A percentile compares a stretch with the other conserved stretches of the same genome.
Evolutionary conservation across 495 filamentous ascomycete species (phyloP).

Genomic region (Sordaria brevicollis): DNA sequence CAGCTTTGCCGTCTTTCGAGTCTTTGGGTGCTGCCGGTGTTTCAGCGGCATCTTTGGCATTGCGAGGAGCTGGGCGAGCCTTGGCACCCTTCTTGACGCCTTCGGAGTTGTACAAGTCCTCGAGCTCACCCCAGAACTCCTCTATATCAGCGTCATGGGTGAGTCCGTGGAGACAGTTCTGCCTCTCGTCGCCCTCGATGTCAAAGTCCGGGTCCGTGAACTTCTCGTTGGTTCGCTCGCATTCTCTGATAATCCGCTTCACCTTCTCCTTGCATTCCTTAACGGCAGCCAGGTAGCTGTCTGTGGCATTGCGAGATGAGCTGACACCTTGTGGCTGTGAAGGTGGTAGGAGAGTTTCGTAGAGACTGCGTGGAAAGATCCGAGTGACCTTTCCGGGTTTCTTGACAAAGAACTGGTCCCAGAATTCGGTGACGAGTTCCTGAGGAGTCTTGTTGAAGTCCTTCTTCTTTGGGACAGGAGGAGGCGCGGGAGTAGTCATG

Average conservation of each 20-base stretch:
- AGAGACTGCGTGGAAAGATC: conserved; percentile 22
- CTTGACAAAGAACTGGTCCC: conserved; percentile 21
- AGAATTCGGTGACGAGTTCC: conserved; percentile 19
- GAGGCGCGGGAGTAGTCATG: background rate
- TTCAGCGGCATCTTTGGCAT: conserved; percentile 3
- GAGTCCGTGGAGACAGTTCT: conserved; percentile 20
- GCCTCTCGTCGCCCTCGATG: conserved; percentile 47
- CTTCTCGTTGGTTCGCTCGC: conserved; percentile 62
- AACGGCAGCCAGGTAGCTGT: conserved; percentile 53
- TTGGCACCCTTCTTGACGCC: conserved; percentile 15
- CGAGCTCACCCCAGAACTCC: background rate
- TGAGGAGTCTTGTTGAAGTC: conserved; percentile 19
- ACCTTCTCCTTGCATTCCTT: conserved; percentile 55
- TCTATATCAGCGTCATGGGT: background rate
- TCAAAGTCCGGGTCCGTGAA: conserved; percentile 73
- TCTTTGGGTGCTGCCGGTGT: conserved; percentile 5
- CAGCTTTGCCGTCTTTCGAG: conserved; percentile 25
- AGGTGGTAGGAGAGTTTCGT: conserved; percentile 18
- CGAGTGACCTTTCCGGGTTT: conserved; percentile 21
- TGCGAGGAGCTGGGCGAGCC: conserved; percentile 1
- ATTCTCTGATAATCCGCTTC: conserved; percentile 59
- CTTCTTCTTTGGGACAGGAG: conserved; percentile 1
- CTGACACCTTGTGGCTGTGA: conserved; percentile 7
- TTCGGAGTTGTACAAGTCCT: background rate
- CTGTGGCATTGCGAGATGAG: conserved; percentile 20